Base-by-base conservation (phyloP, 108 stramenopile genomes). In the Fistulifera solaris region DNA sequence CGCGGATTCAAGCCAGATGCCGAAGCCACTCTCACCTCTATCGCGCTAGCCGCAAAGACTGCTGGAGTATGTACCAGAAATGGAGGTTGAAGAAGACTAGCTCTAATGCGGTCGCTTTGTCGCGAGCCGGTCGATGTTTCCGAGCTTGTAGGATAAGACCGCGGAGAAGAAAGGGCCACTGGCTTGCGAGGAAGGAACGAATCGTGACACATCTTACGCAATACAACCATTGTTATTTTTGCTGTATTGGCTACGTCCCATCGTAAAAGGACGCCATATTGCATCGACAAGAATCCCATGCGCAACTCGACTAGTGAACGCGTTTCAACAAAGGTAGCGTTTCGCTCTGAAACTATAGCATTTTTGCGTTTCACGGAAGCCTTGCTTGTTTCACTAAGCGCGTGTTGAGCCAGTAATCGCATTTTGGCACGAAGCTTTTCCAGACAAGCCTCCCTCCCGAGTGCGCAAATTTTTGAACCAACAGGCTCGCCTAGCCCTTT, bases 121-220 rank as follows among this genome's bases (percentile, higher is more conserved):
- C 31, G 3, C 3, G 31, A 35, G 31, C 6, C 31, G 31, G 31
- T 8, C 6, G 31, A 8, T 8, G 31, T 6, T 35, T 35, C 31
- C 8, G 31, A 35, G 31, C 6, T 35, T 35, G 31, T 6, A 8
- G 31, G 31, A 6, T 6, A 35, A 35, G 31, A 8, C 31, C 31
- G 3, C 31, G 31, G 31, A 35, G 31, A 8, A 35, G 31, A 35
- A 35, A 35, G 31, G 3, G 31, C 31, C 6, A 35, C 31, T 8
- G 31, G 8, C 8, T 35, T 35, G 31, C 31, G 31, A 1, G 63
- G 70, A 44, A 73, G 71, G 51, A 81, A 81, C 40, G 73, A 72
- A 43, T 77, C 76, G 40, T 75, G 55, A 56, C 80, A 81, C 76
- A 81, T 75, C 51, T 81, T 81, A 31, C 80, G 62, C 49, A 81